Evolutionary conservation across 1,284 basidiomycete genomes (phyloP).

Genomic region (Cystobasidiaceae sp.): DNA sequence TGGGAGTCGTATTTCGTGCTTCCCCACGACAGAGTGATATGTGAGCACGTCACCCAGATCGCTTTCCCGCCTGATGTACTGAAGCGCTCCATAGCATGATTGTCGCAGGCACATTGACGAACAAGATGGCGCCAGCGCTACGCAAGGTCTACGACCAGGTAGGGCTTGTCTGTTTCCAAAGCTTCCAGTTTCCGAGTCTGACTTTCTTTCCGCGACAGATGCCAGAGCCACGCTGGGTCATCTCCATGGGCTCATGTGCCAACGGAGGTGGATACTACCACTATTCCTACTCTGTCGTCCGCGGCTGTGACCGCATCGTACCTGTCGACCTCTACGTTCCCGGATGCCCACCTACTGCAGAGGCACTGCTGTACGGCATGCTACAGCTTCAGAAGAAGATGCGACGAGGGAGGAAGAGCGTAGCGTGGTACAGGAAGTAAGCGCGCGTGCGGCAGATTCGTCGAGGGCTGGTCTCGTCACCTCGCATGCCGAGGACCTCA

Average conservation of each 20-base stretch:
- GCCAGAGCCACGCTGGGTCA: constrained; percentile 70
- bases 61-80: too few species aligned
- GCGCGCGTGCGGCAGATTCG: background rate
- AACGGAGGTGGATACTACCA: constrained; percentile 39
- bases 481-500: too few species aligned
- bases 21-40: constrained; percentile 62
- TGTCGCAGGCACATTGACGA: constrained; percentile 96
- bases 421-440: constrained; percentile 64
- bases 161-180: too few species aligned
- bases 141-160: too few species aligned
- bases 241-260: constrained; percentile 99
- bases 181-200: too few species aligned
- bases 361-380: constrained; percentile 64
- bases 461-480: too few species aligned
- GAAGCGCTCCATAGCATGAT: constrained; percentile 99
- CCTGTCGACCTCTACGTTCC: constrained; percentile 97
- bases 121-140: constrained; percentile 99
- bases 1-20: constrained; percentile 97
- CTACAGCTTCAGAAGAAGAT: constrained; percentile 97
- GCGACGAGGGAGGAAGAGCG: constrained; percentile 79
- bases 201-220: too few species aligned
- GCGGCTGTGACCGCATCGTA: constrained; percentile 98
- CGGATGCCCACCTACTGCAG: constrained; percentile 75
- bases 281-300: constrained; percentile 97
- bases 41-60: too few species aligned